A percentile compares a stretch with the other conserved stretches of the same genome.
Evolutionary conservation across 257 asterid genomes (phyloP).

Genomic region (Petunia axillaris): DNA sequence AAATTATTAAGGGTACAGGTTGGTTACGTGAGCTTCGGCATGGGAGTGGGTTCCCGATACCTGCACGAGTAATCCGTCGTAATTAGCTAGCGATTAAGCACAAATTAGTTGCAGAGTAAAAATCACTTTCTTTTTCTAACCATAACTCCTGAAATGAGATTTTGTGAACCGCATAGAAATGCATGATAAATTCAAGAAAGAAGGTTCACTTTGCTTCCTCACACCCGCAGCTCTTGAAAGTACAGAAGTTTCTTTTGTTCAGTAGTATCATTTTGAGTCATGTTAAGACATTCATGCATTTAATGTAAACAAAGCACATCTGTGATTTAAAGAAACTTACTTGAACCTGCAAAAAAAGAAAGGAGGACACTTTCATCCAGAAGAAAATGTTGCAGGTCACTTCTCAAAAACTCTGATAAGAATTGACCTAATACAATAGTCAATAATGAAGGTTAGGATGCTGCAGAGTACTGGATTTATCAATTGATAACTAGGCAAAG

Average conservation of each 20-base stretch:
- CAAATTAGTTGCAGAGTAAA: background rate
- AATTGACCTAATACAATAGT: constrained; percentile 54
- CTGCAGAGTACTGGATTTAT: background rate
- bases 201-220: background rate
- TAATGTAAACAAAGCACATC: background rate
- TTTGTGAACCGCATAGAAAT: background rate
- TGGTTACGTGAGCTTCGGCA: constrained; percentile 71
- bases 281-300: background rate
- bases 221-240: background rate
- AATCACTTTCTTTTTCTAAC: background rate
- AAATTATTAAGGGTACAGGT: constrained; percentile 27
- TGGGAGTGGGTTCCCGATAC: constrained; percentile 61
- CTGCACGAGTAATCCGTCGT: constrained; percentile 45
- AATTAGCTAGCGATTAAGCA: background rate
- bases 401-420: constrained; percentile 49
- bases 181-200: background rate
- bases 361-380: constrained; percentile 73
- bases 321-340: constrained; percentile 43
- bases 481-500: background rate
- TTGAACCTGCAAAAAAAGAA: constrained; percentile 65
- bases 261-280: background rate
- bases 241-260: background rate
- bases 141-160: background rate
- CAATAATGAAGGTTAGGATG: constrained; percentile 7
- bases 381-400: constrained; percentile 68